Conservation (phyloP, 306 rosid genomes). For the Alnus glutinosa region DNA sequence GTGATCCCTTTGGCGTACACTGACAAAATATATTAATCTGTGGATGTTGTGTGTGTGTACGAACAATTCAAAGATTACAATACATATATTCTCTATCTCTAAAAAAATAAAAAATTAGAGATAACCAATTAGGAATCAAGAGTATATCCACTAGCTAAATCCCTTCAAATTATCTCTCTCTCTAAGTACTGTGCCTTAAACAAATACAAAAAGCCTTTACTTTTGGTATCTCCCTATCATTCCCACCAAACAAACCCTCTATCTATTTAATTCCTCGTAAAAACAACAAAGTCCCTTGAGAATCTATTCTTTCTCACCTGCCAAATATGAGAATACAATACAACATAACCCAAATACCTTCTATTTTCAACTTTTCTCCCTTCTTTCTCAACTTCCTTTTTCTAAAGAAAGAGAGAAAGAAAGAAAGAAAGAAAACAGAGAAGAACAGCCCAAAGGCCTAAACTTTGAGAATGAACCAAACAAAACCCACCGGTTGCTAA, state of each 20-base stretch:
- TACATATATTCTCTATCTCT: not conserved
- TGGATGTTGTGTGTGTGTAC: not conserved
- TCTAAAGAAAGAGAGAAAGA: constrained; percentile 1
- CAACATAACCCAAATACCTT: not conserved
- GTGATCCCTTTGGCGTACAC: constrained; percentile 10
- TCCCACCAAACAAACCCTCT: not conserved
- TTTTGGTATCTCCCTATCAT: not conserved
- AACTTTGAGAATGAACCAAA: constrained; percentile 25
- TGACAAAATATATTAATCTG: constrained; percentile 1
- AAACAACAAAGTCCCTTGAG: not conserved
- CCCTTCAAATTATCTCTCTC: too few relatives aligned
- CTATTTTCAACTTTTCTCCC: not conserved
- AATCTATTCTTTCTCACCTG: not conserved
- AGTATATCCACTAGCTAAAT: not conserved
- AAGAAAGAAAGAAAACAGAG: not conserved
- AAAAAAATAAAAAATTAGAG: too few relatives aligned
- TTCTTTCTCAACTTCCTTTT: not conserved
- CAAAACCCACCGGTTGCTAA: constrained; percentile 40
- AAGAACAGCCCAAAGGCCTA: not conserved
- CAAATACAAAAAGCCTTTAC: not conserved
- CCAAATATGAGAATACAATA: not conserved
- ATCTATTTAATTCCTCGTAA: not conserved
- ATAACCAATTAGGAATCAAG: not conserved
- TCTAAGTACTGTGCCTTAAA: too few relatives aligned
- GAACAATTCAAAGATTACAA: not conserved